Evolutionary conservation across 805 yeast species (phyloP), one percentile per base, ranked within the genome.

Genomic region (Saturnispora mendoncae): DNA sequence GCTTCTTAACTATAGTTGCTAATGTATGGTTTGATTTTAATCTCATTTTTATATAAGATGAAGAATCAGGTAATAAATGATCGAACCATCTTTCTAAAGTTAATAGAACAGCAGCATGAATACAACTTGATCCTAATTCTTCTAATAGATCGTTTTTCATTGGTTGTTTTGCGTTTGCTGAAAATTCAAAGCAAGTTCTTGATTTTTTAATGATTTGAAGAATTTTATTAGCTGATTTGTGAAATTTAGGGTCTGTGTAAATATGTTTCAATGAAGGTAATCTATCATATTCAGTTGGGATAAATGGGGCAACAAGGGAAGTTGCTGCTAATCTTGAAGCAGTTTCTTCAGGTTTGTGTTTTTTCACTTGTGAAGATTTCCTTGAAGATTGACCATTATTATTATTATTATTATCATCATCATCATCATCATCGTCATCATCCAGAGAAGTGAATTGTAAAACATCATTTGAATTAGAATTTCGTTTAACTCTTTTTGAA

Each of bases 41-140:
- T 54, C 42, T 66, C 64, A 47, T 58, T 58, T 35, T 65, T 46
- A 60, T 59, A 60, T 46, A 81, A 45, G 59, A 76, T 66, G 75
- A 64, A 1, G 85, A 78, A 6, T 74, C 70, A 7, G 69, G 67
- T 29, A 73, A 68, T 35, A 77, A 61, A 42, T 69, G 70, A 23
- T 65, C 65, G 52, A 80, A 78, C 48, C 76, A 76, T 48, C 78
- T 68, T 50, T 81, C 90, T 39, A 84, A 63, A 10, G 81, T 72
- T 51, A 72, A 74, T 3, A 81, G 67, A 5, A 79, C 66, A 2
- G 84, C 67, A 0, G 83, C 63, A 2, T 67, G 54, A 2, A 80
- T 65, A 4, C 79, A 66, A 6, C 73, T 60, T 42, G 72, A 66
- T 0, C 94, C 94, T 39, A 84, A 57, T 8, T 58, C 65, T 51